Base-by-base conservation (phyloP, 345 rosid genomes). In the Bruguiera sexangula region DNA sequence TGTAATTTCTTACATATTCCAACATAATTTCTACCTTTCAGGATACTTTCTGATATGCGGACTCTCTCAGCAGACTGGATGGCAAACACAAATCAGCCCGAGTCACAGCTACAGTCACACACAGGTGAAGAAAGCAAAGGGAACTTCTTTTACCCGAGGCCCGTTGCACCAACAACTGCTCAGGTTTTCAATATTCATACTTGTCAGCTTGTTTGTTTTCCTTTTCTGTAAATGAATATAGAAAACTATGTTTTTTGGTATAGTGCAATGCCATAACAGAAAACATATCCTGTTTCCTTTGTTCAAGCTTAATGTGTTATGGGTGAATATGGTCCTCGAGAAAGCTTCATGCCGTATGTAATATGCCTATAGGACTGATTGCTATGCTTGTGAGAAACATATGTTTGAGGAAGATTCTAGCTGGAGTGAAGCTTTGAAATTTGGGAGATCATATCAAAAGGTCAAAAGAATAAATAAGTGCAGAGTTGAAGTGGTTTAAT, bases 21-120 rank as follows among this genome's bases (percentile, higher is more conserved):
- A 62, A 26, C 63, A 39, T 3, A 46, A 51, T 21, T 81, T 62
- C 55, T 66, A 65, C 48, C 68, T 81, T 84, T 79, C 88, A 92
- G 99, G 97, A 92, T 95, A 78, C 97, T 95, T 75, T 95, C 98
- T 53, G 99, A 95, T 83, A 92, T 95, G 99, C 87, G 99, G 81
- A 95, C 99, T 61, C 97, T 95, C 76, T 92, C 99, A 48, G 99
- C 99, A 36, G 99, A 95, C 79, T 95, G 99, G 99, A 92, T 95
- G 99, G 98, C 99, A 78, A 95, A 92, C 75, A 88, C 92, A 34
- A 89, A 75, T 84, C 90, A 82, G 84, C 80, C 96, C 13, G 98
- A 92, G 72, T 71, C 87, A 56, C 96, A 94, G 43, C 74, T 82
- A 76, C 98, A 88, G 34, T 81, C 92, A 65, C 89, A 80, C 68